A percentile compares a stretch with the other conserved stretches of the same genome.
Conservation (phyloP, 2,329 filamentous ascomycete genomes). For the Cladorrhinum sp. region DNA sequence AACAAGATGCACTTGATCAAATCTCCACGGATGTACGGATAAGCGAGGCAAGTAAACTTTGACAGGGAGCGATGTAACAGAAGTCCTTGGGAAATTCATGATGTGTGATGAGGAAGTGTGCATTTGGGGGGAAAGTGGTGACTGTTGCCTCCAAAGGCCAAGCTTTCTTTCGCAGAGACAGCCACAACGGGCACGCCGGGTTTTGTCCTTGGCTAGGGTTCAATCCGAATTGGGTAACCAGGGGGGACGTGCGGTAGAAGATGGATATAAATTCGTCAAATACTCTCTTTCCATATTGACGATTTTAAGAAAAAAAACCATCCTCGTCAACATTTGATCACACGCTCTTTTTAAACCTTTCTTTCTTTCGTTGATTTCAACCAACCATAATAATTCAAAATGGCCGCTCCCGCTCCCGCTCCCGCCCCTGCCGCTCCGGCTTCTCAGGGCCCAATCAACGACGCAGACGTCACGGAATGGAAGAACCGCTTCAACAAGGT, state of each 20-base stretch:
- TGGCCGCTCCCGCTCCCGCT: slow-evolving; percentile 23
- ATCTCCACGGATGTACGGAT: slow-evolving; percentile 17
- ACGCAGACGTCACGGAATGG: slow-evolving; percentile 45
- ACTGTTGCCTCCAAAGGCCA: neutral
- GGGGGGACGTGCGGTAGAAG: no score
- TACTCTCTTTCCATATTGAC: no score
- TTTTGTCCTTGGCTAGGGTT: slow-evolving; percentile 5
- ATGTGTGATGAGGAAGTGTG: neutral
- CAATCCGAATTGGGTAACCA: no score
- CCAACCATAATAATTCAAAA: slow-evolving; percentile 11
- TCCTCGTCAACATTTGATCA: no score
- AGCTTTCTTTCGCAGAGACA: slow-evolving; percentile 5
- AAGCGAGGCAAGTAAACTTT: neutral
- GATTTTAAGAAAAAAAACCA: slow-evolving; percentile 12
- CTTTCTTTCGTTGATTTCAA: neutral
- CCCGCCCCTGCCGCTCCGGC: neutral
- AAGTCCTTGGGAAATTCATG: neutral
- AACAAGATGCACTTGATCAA: slow-evolving; percentile 2
- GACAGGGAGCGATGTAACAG: neutral
- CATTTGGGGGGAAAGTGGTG: neutral
- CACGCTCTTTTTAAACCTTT: neutral
- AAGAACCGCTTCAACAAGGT: slow-evolving; percentile 43
- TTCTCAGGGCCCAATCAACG: slow-evolving; percentile 37
- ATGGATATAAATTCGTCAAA: no score
- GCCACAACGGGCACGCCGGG: slow-evolving; percentile 2